A percentile compares a stretch with the other conserved stretches of the same genome.
Evolutionary conservation across 2,329 filamentous ascomycete species (phyloP).

Genomic region (Trichoderma cornu-damae): DNA sequence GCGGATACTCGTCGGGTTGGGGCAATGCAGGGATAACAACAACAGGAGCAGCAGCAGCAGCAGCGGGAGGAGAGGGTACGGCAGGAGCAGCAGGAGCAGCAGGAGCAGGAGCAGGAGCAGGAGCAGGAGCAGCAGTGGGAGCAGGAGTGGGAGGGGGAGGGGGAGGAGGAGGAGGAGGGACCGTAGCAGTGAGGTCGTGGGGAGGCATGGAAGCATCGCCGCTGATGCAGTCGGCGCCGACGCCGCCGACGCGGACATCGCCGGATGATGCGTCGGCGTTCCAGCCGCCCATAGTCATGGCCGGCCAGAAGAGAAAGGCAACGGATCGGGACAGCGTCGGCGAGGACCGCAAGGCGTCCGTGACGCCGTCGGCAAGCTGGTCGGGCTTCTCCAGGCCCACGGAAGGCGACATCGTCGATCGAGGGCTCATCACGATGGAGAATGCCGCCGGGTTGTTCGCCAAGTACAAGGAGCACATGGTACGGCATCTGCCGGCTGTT

Average conservation of each 20-base stretch:
- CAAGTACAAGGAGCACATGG: slow-evolving; percentile 56
- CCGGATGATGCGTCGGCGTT: slow-evolving; percentile 7
- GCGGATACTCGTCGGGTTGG: background rate
- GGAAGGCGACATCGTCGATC: slow-evolving; percentile 51
- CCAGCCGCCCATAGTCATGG: slow-evolving; percentile 19
- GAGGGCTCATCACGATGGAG: slow-evolving; percentile 53
- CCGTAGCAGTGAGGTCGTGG: slow-evolving; percentile 10
- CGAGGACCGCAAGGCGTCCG: slow-evolving; percentile 8
- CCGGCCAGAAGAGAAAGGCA: slow-evolving; percentile 17
- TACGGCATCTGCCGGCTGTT: slow-evolving; percentile 57
- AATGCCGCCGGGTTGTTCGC: slow-evolving; percentile 51
- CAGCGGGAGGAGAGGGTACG: background rate
- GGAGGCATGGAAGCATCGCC: slow-evolving; percentile 13
- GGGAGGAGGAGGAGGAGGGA: no score
- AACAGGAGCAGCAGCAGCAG: background rate
- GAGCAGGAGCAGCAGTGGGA: no score
- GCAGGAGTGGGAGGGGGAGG: no score
- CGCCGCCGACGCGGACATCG: background rate
- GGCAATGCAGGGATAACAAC: background rate
- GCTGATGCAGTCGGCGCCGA: slow-evolving; percentile 10
- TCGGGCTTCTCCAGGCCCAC: slow-evolving; percentile 21
- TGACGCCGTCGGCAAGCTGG: slow-evolving; percentile 8
- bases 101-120: no score
- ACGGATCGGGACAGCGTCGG: background rate
- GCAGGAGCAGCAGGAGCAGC: background rate